Percentiles rank a stretch among this genome's conserved stretches.
Evolutionary conservation across 108 stramenopile genomes (phyloP).

Genomic region (Nannochloropsis gaditana): DNA sequence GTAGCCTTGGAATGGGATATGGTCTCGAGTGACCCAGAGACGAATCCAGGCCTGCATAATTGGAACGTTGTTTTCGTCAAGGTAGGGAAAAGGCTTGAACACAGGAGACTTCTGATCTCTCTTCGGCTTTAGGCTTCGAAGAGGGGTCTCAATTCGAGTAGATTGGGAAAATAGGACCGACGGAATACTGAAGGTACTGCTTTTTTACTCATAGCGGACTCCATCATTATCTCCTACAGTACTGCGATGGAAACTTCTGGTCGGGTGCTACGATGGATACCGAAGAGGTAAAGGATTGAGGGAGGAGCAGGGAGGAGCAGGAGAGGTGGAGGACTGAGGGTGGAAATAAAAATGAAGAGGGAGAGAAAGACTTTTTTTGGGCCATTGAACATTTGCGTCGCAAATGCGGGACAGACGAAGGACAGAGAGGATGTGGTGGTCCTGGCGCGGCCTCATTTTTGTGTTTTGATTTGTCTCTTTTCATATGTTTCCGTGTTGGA

Average conservation of each 20-base stretch:
- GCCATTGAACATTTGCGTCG: too few species aligned
- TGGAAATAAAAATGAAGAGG: not conserved
- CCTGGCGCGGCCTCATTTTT: too few species aligned
- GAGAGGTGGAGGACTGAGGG: not conserved
- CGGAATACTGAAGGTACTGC: too few species aligned
- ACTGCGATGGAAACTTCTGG: not conserved
- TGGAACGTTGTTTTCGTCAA: slow-evolving; percentile 1
- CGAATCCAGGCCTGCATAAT: not conserved
- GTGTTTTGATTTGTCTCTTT: not conserved
- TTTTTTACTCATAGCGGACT: too few species aligned
- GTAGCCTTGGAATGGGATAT: not conserved
- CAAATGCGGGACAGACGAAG: not conserved
- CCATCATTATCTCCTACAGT: not conserved
- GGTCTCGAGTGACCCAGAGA: not conserved
- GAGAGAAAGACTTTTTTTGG: not conserved
- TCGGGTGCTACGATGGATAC: not conserved
- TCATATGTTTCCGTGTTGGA: not conserved
- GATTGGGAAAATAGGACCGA: too few species aligned
- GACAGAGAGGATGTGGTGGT: not conserved
- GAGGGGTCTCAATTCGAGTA: too few species aligned
- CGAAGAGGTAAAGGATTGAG: not conserved
- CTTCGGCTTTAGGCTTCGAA: too few species aligned
- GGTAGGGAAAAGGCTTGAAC: too few species aligned
- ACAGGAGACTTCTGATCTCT: too few species aligned
- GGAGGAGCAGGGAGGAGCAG: not conserved